Evolutionary conservation across 306 rosid species (phyloP), one percentile per base, ranked within the genome.

Genomic region (Cucumis sativus): DNA sequence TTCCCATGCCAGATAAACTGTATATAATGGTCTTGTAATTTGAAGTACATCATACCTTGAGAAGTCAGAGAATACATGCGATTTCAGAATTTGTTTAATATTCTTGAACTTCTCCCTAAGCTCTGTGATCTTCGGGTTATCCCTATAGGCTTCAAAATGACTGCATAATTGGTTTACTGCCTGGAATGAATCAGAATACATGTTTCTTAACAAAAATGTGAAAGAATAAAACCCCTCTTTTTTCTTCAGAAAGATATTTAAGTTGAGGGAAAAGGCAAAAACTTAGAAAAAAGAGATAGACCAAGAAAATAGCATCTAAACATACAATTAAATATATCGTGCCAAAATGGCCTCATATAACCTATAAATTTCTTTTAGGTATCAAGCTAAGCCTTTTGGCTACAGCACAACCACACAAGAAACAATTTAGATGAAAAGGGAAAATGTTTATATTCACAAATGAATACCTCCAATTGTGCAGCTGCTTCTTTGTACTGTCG

Each of bases 121-220:
- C 82, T 95, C 99, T 47, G 93, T 86, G 91, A 95, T 95, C 91
- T 95, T 95, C 4, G 91, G 98, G 85, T 92, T 86, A 87, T 95
- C 97, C 91, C 96, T 89, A 83, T 95, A 95, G 65, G 97, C 97
- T 82, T 95, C 99, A 83, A 95, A 95, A 87, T 95, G 99, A 81
- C 93, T 90, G 79, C 99, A 95, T 83, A 95, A 80, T 79, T 92
- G 99, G 85, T 95, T 95, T 84, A 95, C 99, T 28, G 99, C 99
- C 99, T 95, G 93, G 84, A 79, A 84, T 75, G 62, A 65, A 71
- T 82, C 71, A 72, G 43, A 80, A 58, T 37, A 70, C 54, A 77
- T 54, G 62, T 35, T 64, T 77, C 17, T 55, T 6, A 75, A 35
- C 49, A 33, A 75, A 40, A 55, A 37, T 75, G 78, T 54, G 62